These are phyloP conservation scores for Albifimbria verrucaria DNA, from an alignment of 2,329 filamentous ascomycete species.

Conservation along the genomic window DNA sequence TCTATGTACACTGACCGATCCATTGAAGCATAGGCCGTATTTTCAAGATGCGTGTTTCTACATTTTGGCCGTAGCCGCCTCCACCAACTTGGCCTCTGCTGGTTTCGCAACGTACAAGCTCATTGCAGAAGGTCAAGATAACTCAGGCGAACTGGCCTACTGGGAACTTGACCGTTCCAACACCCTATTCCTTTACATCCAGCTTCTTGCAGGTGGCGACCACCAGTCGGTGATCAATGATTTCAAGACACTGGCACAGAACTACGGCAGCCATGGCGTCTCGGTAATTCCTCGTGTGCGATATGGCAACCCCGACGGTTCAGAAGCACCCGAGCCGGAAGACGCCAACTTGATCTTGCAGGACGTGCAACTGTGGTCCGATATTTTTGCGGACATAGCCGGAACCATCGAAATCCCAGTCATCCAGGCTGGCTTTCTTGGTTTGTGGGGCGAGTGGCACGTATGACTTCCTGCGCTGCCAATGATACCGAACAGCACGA, in stretches of 20 bases:
- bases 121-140: slow-evolving; percentile 10
- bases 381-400: slow-evolving; percentile 7
- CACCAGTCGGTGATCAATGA: slow-evolving; percentile 9
- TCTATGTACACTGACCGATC: no score
- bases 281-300: slow-evolving; percentile 11
- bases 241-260: slow-evolving; percentile 9
- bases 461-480: slow-evolving; percentile 1
- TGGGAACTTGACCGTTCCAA: slow-evolving; percentile 5
- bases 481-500: no score
- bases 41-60: no score
- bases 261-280: slow-evolving; percentile 9
- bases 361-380: slow-evolving; percentile 7
- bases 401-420: slow-evolving; percentile 10
- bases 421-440: slow-evolving; percentile 14
- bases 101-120: slow-evolving; percentile 14
- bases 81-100: no score
- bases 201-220: slow-evolving; percentile 12
- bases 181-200: slow-evolving; percentile 13
- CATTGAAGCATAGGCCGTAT: no score
- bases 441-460: slow-evolving; percentile 14
- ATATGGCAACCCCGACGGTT: slow-evolving; percentile 8
- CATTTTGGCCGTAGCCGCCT: no score
- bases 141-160: slow-evolving; percentile 8
- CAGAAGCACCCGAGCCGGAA: slow-evolving; percentile 6
- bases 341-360: slow-evolving; percentile 5